Base-by-base conservation (phyloP, 495 filamentous ascomycete genomes). In the Tirmania nivea region DNA sequence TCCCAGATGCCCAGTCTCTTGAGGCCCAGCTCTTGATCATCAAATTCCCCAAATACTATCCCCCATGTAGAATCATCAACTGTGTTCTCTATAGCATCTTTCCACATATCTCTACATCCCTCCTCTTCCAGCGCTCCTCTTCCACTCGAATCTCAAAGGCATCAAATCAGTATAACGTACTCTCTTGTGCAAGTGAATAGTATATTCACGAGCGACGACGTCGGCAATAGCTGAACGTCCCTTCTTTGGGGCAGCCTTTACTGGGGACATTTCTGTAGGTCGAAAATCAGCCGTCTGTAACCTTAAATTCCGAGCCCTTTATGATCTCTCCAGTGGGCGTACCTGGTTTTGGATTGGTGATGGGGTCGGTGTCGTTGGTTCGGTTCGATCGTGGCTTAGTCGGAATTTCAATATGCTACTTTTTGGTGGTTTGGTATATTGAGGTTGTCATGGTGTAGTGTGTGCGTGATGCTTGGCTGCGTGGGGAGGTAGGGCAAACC, bases 121-220 rank as follows among this genome's bases (percentile, higher is more conserved):
- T 51, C 36, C 48, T 45, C 12, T 25, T 50, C 10, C 14, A 31
- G 9, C 34, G 45, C 17, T 19, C 21, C 50, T 55, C 62, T 58
- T 67, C 62, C 51, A 64, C 56, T 48, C 37, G 50, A 49, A 11
- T 52, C 47, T 21, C 25, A 3, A 9, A 12, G 9, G 25, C 25
- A 35, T n/a, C 42, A n/a, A 49, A 31, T 3, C 25, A 31, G 25
- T 65, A 70, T 66, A 70, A 85, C 84, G 70, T 92, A 96, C 90
- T 71, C 88, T 80, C 80, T 93, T 96, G 83, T 99, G 90, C 59
- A 99, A 73, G 78, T 99, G 89, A 77, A 99, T 99, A 70, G 90
- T 99, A 79, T 96, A 99, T 77, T 99, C 92, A 77, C 90, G 86
- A 56, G 90, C 80, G 67, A 99, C 90, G 65, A 96, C 92, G 72